Base-by-base conservation (phyloP, 2,329 filamentous ascomycete species). In the Didymella glomerata region DNA sequence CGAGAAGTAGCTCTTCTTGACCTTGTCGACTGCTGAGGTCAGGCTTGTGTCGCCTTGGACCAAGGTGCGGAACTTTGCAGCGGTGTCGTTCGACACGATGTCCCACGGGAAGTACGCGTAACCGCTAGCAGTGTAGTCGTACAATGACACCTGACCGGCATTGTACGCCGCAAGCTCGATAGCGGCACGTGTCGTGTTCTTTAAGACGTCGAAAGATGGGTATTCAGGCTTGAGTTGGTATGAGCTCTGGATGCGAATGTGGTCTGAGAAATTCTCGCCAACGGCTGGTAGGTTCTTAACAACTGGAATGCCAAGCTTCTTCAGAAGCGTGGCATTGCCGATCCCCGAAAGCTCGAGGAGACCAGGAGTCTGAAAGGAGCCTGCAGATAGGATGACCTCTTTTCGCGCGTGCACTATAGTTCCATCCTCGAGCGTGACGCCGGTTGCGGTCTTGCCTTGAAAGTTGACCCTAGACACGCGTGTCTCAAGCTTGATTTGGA, bases 71-170 rank as follows among this genome's bases (percentile, higher is more conserved):
- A 80, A 68, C 4, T 62, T 51, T 2, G 76, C 63, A 3, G 65
- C 64, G 3, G 70, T 73, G 13, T 73, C 71, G 25, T 74, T 73
- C 18, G 76, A 71, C 11, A 78, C 70, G 51, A 77, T 74, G 1
- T 68, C 57, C 80, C 80, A 83, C 25, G 77, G 79, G 30, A 79
- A 67, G 64, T 81, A 82, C 1, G 76, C 64, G 48, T 80, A 81
- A 1, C 71, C 77, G 28, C 70, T 76, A 9, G 70, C 72, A 2
- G 77, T 77, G 64, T 79, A 76, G 53, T 82, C 78, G 61, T 79
- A 80, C 14, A 76, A 68, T 3, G 76, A 77, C 0, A 65, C 42
- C 46, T 76, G 44, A 9, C 69, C 70, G 2, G 70, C 65, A 22
- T 73, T 67, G 64, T 76, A 79, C 22, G 77, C 70, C 11, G 73